Base-by-base conservation (phyloP, 106 monocot genomes). In the Dioscorea alata region DNA sequence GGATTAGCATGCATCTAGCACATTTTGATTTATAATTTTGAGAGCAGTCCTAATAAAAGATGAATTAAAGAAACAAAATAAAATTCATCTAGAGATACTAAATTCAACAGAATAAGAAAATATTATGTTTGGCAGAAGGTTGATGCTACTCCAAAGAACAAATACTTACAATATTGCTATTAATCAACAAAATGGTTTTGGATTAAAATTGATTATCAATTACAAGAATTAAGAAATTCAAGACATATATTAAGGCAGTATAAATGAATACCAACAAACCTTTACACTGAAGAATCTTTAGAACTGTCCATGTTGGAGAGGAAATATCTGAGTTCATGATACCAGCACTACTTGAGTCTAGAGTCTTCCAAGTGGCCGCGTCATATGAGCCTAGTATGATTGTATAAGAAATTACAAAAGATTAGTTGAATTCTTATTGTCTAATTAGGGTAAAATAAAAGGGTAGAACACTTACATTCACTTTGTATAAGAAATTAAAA, bases 341-440 rank as follows among this genome's bases (percentile, higher is more conserved):
- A 19, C 89, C 85, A 68, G 69, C 69, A 68, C 17, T 61, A 61
- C 76, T 71, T 6, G 85, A 85, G 68, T 89, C 66, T 19, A 85
- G 58, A 28, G 35, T 75, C 74, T 71, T 85, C 80, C 85, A 75
- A 65, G 20, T 59, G 31, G 79, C 85, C 62, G 74, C 63, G 76
- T 80, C 54, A 51, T 62, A 69, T 19, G 19, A 66, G 74, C 71
- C 84, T 78, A 32, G 60, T 52, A 19, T 14, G 23, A 57, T 13
- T 24, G 15, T 48, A 42, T n/a, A 59, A 18, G 32, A 50, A 23
- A 0, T 50, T 28, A 53, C 5, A 24, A 60, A 8, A 57, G 35
- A 53, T 42, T 34, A 73, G 33, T 49, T 48, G 33, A 17, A 35
- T 13, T 1, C n/a, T 23, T 15, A 5, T n/a, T 1, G 42, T 8